A percentile compares a stretch with the other conserved stretches of the same genome.
Evolutionary conservation across 768 basidiomycete species (phyloP).

Genomic region (Pisolithus orientalis): DNA sequence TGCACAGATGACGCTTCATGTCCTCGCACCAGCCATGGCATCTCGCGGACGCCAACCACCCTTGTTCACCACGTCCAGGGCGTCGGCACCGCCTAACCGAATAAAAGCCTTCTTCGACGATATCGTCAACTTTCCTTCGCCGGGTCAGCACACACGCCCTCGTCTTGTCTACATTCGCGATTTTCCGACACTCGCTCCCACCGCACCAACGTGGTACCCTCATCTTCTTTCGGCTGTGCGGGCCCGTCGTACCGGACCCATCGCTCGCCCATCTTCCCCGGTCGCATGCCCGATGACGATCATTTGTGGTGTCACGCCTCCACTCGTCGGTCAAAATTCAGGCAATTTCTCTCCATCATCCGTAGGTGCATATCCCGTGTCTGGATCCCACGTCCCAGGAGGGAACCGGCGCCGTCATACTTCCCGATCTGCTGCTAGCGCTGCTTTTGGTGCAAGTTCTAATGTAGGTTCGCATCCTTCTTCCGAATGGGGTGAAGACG

Average conservation of each 20-base stretch:
- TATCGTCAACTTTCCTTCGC: conserved; percentile 56
- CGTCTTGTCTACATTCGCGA: conserved; percentile 84
- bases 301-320: conserved; percentile 81
- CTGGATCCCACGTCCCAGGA: conserved; percentile 6
- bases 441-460: conserved; percentile 25
- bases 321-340: conserved; percentile 48
- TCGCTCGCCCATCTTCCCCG: conserved; percentile 53
- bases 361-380: conserved; percentile 8
- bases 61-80: conserved; percentile 32
- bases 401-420: conserved; percentile 11
- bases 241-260: conserved; percentile 60
- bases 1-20: conserved; percentile 43
- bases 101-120: conserved; percentile 72
- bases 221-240: conserved; percentile 74
- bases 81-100: conserved; percentile 45
- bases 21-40: conserved; percentile 30
- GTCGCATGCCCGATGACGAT: conserved; percentile 71
- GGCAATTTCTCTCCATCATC: conserved; percentile 5
- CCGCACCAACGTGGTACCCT: conserved; percentile 75
- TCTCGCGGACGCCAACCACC: conserved; percentile 31
- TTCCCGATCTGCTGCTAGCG: conserved; percentile 13
- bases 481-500: conserved; percentile 62
- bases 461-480: neutral
- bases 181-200: conserved; percentile 66
- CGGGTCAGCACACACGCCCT: conserved; percentile 36